A percentile compares a stretch with the other conserved stretches of the same genome.
phyloP scores from a whole-genome alignment of 495 filamentous ascomycete genomes.

The Aspergillus sclerotioniger region DNA sequence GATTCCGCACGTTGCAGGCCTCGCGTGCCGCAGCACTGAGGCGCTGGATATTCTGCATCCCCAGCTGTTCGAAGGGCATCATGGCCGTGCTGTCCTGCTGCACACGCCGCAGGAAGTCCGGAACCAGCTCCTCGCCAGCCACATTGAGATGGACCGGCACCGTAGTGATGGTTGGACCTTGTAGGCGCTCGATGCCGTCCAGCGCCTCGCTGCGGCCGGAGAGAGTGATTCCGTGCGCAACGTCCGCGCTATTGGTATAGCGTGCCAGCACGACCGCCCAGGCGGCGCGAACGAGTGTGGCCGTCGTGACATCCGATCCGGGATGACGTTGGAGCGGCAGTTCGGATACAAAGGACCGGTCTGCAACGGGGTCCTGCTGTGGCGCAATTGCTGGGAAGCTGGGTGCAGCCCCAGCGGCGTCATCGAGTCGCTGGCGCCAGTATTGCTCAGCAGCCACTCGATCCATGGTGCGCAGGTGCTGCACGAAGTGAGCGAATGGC shows the following conservation, averaged over 20 bases:
- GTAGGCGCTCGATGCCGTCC: too few species aligned
- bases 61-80: conserved; percentile 16
- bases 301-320: neutral
- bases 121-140: too few species aligned
- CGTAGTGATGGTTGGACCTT: too few species aligned
- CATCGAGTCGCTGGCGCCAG: neutral
- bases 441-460: neutral
- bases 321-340: neutral
- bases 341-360: neutral
- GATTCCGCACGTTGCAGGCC: conserved; percentile 53
- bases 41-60: conserved; percentile 55
- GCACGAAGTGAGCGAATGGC: neutral
- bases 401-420: neutral
- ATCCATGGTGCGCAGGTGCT: neutral
- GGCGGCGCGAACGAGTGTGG: neutral
- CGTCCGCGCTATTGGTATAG: neutral
- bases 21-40: conserved; percentile 47
- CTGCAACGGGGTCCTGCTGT: neutral
- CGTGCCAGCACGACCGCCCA: neutral
- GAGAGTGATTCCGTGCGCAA: too few species aligned
- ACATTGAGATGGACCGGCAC: too few species aligned
- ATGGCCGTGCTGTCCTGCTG: too few species aligned
- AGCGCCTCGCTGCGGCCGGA: too few species aligned
- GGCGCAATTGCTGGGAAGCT: neutral
- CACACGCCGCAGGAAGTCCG: too few species aligned